Evolutionary conservation across 352 stramenopile genomes (phyloP).

Genomic region (Plasmopara viticola): DNA sequence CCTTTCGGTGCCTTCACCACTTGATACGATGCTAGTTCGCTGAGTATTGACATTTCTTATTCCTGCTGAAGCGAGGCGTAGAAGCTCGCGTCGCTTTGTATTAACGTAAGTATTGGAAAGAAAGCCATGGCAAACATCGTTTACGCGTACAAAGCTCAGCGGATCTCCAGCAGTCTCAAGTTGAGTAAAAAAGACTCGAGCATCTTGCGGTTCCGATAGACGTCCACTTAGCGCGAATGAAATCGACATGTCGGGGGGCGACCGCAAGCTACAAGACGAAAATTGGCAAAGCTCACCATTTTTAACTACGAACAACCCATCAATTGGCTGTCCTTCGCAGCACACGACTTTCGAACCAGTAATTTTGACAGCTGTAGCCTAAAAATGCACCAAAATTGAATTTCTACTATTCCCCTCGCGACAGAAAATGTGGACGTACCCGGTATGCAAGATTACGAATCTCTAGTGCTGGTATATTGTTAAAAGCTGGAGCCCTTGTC

Average conservation of each 20-base stretch:
- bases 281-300: conserved; percentile 49
- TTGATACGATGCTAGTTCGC: conserved; percentile 8
- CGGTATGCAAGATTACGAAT: conserved; percentile 23
- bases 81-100: conserved; percentile 15
- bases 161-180: conserved; percentile 41
- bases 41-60: conserved; percentile 4
- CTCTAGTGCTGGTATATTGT: conserved; percentile 23
- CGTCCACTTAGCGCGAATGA: conserved; percentile 45
- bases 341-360: conserved; percentile 48
- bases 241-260: conserved; percentile 39
- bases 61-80: conserved; percentile 7
- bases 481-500: conserved; percentile 33
- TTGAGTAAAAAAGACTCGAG: conserved; percentile 48
- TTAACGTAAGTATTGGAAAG: conserved; percentile 32
- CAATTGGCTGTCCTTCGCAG: conserved; percentile 45
- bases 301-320: conserved; percentile 45
- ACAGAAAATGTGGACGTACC: conserved; percentile 14
- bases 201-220: conserved; percentile 25
- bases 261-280: conserved; percentile 27
- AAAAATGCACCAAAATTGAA: not conserved
- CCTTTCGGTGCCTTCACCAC: conserved; percentile 6
- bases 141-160: conserved; percentile 41
- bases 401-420: not conserved
- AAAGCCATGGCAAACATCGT: conserved; percentile 47
- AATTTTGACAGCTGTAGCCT: conserved; percentile 37